A percentile compares a stretch with the other conserved stretches of the same genome.
These are phyloP conservation scores for Wickerhamia fluorescens DNA, from an alignment of 805 yeast genomes.

Conservation along the genomic window DNA sequence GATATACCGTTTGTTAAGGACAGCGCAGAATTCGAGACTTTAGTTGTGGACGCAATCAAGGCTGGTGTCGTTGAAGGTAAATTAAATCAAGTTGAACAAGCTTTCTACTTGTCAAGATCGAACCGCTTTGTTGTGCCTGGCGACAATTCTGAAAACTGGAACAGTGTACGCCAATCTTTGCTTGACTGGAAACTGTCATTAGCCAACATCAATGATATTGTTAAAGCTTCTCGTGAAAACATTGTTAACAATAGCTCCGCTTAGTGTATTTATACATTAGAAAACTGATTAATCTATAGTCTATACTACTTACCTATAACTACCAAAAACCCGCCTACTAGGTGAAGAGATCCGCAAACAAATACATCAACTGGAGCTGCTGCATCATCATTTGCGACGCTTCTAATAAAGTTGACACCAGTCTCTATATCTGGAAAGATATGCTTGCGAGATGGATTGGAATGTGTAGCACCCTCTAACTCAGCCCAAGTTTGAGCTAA, in stretches of 20 bases:
- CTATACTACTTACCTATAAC: slow-evolving; percentile 29
- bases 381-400: slow-evolving; percentile 23
- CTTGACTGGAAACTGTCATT: slow-evolving; percentile 34
- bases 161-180: slow-evolving; percentile 27
- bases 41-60: slow-evolving; percentile 36
- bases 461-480: slow-evolving; percentile 31
- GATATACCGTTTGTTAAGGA: slow-evolving; percentile 28
- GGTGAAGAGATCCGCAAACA: slow-evolving; percentile 89
- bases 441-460: slow-evolving; percentile 29
- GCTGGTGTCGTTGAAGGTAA: slow-evolving; percentile 40
- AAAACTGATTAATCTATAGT: slow-evolving; percentile 3
- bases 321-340: slow-evolving; percentile 89
- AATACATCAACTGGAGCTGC: slow-evolving; percentile 52
- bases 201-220: slow-evolving; percentile 34
- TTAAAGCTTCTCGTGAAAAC: slow-evolving; percentile 36
- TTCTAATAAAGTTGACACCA: slow-evolving; percentile 49
- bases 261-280: slow-evolving; percentile 4
- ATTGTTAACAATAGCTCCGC: slow-evolving; percentile 24
- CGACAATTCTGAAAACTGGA: slow-evolving; percentile 27
- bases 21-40: slow-evolving; percentile 29
- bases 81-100: slow-evolving; percentile 35
- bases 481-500: slow-evolving; percentile 65
- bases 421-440: slow-evolving; percentile 74
- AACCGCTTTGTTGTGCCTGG: slow-evolving; percentile 36
- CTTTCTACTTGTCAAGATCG: slow-evolving; percentile 34